Base-by-base conservation (phyloP, 129 eudicot genomes). In the Gnaphalium uliginosum region DNA sequence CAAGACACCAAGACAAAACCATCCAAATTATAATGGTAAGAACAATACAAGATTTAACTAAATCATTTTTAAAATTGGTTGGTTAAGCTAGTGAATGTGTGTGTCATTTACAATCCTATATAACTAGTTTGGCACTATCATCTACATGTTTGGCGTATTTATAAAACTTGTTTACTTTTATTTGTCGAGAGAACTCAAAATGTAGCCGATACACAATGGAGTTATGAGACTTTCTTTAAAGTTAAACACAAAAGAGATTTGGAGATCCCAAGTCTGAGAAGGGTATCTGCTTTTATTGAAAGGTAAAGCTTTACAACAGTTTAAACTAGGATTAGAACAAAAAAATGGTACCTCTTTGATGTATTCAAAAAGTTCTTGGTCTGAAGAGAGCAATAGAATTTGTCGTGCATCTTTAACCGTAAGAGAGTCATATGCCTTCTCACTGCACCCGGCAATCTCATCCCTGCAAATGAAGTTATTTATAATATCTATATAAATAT, bases 401-500 rank as follows among this genome's bases (percentile, higher is more conserved):
- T 87, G 87, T 37, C 76, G 87, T 4, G 98, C 93, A 79, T 94
- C 92, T 69, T 83, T 87, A 26, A 89, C 69, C 35, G 91, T 87
- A 63, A 94, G 96, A 60, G 89, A 85, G 81, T 94, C 98, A 29
- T 88, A 94, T 19, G 98, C 98, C 86, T 93, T 93, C 81, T 93
- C 98, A 74, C 98, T 90, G 83, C 98, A 94, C 26, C 98, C 98
- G 4, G 97, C 93, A 73, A 94, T 94, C 89, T 94, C 98, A 74
- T 93, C 98, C 86, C 98, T 93, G 81, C 76, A 76, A 78, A 79
- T 46, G 11, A 48, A 43, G 24, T 39, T 41, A 62, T 3, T n/a
- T 46, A 46, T 46, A 14, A 46, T 46, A 14, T 46, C 51, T 4
- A 29, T 4, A n/a, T 29, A 27, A 43, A 6, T 6, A 7, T 5